Base-by-base conservation (phyloP, 1,284 basidiomycete species). In the Pterulicium gracile region DNA sequence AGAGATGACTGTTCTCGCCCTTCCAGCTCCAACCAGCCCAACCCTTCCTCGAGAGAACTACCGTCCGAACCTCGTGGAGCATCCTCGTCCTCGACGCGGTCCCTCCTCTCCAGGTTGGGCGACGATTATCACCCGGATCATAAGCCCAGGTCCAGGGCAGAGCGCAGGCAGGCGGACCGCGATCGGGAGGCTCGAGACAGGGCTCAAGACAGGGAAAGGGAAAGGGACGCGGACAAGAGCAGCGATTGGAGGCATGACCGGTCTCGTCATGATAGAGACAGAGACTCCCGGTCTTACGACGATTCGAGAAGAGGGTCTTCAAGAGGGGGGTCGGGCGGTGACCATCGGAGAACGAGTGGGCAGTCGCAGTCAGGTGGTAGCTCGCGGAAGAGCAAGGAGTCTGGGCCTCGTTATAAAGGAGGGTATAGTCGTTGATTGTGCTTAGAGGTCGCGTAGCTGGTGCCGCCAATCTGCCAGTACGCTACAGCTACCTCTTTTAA, bases 361-460 rank as follows among this genome's bases (percentile, higher is more conserved):
- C 13, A 10, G 7, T 7, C 7, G 7, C 13, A 17, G 39, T 41
- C 39, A 20, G 39, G 39, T 10, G 18, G 18, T 20, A 19, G 18
- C 39, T 41, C 39, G n/a, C 7, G 19, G 18, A n/a, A 41, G 42
- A 45, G 44, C 23, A 49, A 45, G 22, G 52, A 51, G 2, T 52
- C 56, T 23, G 58, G 59, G 12, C 67, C 67, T 43, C 60, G 62
- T n/a, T 68, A 70, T 48, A 72, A 48, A 54, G 78, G 78, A 43
- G 76, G 74, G 40, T 80, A 79, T 58, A 54, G 58, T 54, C 63
- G 66, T 62, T 72, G 52, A 54, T 12, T 10, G 24, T 39, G n/a
- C n/a, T n/a, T n/a, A n/a, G n/a, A n/a, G n/a, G n/a, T n/a, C n/a
- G n/a, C n/a, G n/a, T n/a, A n/a, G n/a, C n/a, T n/a, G n/a, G n/a